Percentiles rank a stretch among this genome's conserved stretches.
These are phyloP conservation scores for Cyamopsis tetragonoloba DNA, from an alignment of 306 rosid species.

Conservation along the genomic window DNA sequence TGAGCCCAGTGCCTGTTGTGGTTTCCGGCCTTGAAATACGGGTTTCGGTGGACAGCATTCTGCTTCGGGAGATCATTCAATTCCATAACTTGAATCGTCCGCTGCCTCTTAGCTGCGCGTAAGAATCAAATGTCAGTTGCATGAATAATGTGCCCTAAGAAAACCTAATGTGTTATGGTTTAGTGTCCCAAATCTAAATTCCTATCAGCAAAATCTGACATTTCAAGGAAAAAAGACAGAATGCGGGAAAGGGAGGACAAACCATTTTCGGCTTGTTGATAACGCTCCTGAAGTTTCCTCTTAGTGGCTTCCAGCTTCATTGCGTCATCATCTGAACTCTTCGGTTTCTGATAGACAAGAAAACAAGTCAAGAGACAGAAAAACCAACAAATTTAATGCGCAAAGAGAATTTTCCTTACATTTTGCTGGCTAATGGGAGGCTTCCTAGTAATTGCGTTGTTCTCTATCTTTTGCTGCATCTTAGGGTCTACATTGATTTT, in stretches of 20 bases:
- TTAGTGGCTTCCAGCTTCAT: constrained; percentile 89
- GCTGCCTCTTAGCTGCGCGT: constrained; percentile 79
- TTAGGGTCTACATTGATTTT: constrained; percentile 31
- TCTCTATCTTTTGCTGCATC: constrained; percentile 42
- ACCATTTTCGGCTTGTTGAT: constrained; percentile 96
- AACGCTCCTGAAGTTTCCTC: constrained; percentile 91
- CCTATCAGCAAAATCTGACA: background rate
- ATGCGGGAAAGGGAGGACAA: constrained; percentile 6
- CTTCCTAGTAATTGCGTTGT: constrained; percentile 43
- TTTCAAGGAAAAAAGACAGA: background rate
- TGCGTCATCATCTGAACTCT: constrained; percentile 54
- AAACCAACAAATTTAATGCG: background rate
- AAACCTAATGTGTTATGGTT: background rate
- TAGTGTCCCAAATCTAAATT: background rate
- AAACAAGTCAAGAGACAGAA: constrained; percentile 30
- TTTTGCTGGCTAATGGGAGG: constrained; percentile 42
- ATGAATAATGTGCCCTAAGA: background rate
- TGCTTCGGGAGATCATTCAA: constrained; percentile 86
- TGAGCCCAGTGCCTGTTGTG: constrained; percentile 54
- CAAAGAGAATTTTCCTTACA: constrained; percentile 38
- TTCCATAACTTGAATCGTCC: constrained; percentile 94
- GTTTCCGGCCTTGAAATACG: constrained; percentile 56
- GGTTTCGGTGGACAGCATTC: constrained; percentile 45
- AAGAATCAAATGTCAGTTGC: constrained; percentile 9
- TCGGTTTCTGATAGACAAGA: constrained; percentile 40